Evolutionary conservation across 257 asterid genomes (phyloP).

Genomic region (Parsonsia alboflavescens): DNA sequence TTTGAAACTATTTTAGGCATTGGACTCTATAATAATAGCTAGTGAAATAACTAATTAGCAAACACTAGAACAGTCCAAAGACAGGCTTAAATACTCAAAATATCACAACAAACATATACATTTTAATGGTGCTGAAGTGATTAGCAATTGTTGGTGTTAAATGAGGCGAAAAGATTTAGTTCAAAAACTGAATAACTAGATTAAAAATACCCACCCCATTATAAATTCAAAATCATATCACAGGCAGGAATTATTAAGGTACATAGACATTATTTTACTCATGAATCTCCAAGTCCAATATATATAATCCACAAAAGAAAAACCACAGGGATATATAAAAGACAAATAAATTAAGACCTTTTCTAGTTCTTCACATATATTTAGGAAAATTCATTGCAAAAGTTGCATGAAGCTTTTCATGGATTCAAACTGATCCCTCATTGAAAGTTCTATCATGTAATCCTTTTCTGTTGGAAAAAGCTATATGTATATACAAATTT

Average conservation of each 20-base stretch:
- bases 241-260: not conserved
- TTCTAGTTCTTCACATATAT: not conserved
- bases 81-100: not conserved
- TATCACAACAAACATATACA: conserved; percentile 1
- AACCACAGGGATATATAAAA: not conserved
- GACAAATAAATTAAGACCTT: not conserved
- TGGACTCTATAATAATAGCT: not conserved
- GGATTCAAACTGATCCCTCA: not conserved
- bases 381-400: not conserved
- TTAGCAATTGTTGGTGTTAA: not conserved
- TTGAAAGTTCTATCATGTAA: not conserved
- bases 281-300: not conserved
- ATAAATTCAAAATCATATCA: not conserved
- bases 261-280: not conserved
- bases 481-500: not conserved
- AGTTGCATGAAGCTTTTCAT: not conserved
- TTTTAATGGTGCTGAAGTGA: not conserved
- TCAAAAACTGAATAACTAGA: not conserved
- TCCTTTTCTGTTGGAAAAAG: not conserved
- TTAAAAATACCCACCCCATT: not conserved
- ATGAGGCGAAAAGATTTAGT: not conserved
- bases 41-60: not conserved
- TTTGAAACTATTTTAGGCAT: not conserved
- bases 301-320: too few relatives aligned
- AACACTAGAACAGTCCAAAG: not conserved